phyloP scores from a whole-genome alignment of 2,329 filamentous ascomycete genomes.

The Davidsoniella neocaledoniae region DNA sequence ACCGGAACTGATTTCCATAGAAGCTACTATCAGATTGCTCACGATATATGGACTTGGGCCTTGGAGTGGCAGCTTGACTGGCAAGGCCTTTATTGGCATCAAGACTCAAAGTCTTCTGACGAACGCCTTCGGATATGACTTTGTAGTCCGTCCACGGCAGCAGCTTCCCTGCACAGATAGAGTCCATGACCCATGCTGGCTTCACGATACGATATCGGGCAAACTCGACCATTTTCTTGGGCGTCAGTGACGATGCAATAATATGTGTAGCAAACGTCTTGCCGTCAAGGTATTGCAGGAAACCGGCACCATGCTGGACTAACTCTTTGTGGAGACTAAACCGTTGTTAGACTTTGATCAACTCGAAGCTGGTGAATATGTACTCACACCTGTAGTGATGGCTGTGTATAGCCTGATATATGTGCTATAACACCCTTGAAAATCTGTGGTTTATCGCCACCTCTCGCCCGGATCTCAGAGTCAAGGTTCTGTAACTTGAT shows the following conservation, averaged over 20 bases:
- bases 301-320: conserved; percentile 84
- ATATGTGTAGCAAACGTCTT: conserved; percentile 96
- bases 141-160: conserved; percentile 77
- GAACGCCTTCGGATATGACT: conserved; percentile 66
- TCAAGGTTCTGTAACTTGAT: conserved; percentile 94
- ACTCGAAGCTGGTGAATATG: background rate
- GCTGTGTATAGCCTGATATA: conserved; percentile 92
- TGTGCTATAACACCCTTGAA: conserved; percentile 85
- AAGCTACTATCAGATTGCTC: conserved; percentile 72
- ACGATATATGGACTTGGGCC: conserved; percentile 46
- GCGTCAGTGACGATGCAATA: conserved; percentile 75
- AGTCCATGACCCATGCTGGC: conserved; percentile 87
- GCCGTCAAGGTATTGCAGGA: conserved; percentile 83
- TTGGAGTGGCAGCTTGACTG: conserved; percentile 42
- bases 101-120: conserved; percentile 59
- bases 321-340: conserved; percentile 60
- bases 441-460: conserved; percentile 57
- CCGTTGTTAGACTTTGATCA: conserved; percentile 1
- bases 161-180: conserved; percentile 61
- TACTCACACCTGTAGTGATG: conserved; percentile 59
- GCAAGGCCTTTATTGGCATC: conserved; percentile 39
- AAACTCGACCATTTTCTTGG: conserved; percentile 86
- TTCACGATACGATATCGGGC: conserved; percentile 79
- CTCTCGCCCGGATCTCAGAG: conserved; percentile 54
- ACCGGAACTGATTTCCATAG: conserved; percentile 57